A percentile compares a stretch with the other conserved stretches of the same genome.
Conservation (phyloP, 805 yeast species). For the Ogataea degrootiae region DNA sequence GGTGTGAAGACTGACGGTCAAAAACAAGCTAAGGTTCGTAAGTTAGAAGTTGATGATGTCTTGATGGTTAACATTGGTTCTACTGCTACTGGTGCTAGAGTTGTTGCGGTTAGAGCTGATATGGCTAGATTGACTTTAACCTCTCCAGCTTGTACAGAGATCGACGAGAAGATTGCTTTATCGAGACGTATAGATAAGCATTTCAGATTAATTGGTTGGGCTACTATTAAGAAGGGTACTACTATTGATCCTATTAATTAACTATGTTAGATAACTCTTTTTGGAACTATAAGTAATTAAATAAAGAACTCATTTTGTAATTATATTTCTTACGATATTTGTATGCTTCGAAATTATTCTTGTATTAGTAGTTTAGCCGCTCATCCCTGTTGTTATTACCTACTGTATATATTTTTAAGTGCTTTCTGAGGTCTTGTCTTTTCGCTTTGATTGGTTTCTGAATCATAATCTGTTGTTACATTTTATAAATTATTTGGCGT, state of each 20-base stretch:
- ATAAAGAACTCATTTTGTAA: too few relatives aligned
- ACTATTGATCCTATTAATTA: conserved; percentile 72
- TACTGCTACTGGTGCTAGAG: conserved; percentile 99
- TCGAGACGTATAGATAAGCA: conserved; percentile 99
- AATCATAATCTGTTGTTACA: not conserved
- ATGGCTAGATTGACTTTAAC: conserved; percentile 97
- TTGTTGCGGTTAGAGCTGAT: conserved; percentile 96
- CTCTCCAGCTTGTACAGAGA: conserved; percentile 98
- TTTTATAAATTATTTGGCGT: not conserved
- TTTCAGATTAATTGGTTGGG: conserved; percentile 99
- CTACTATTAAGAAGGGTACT: conserved; percentile 92
- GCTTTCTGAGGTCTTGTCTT: not conserved
- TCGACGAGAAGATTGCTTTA: conserved; percentile 96
- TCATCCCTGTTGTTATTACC: not conserved
- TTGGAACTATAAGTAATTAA: too few relatives aligned
- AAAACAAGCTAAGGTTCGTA: conserved; percentile 94
- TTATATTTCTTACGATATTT: not conserved
- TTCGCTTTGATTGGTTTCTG: not conserved
- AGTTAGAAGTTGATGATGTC: conserved; percentile 89
- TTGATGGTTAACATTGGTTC: conserved; percentile 99
- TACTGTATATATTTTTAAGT: not conserved
- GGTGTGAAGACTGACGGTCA: conserved; percentile 99
- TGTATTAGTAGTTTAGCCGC: not conserved
- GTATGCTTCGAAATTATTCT: too few relatives aligned
- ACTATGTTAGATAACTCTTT: not conserved